Conservation (phyloP, 208 protist genomes). For the Wallacemonas sp. region DNA sequence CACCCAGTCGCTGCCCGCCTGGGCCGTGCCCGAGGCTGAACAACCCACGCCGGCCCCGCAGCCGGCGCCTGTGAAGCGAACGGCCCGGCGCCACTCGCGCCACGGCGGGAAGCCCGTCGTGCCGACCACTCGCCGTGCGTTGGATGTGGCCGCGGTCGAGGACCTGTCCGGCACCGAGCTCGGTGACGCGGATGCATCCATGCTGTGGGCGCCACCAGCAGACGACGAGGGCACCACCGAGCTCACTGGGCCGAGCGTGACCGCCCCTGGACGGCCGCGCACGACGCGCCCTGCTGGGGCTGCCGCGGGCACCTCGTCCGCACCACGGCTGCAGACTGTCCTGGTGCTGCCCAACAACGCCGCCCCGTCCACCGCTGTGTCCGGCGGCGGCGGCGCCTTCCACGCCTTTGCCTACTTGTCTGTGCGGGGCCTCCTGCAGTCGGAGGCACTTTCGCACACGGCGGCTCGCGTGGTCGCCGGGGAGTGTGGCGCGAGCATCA, state of each 20-base stretch:
- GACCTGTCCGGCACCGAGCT: not conserved
- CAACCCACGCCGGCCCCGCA: not conserved
- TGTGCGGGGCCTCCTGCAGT: not conserved
- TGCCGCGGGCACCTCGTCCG: too few relatives aligned
- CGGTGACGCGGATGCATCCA: not conserved
- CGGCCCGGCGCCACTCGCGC: not conserved
- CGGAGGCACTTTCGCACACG: not conserved
- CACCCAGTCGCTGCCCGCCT: too few relatives aligned
- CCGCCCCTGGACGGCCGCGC: too few relatives aligned
- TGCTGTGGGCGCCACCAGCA: not conserved
- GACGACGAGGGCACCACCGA: not conserved
- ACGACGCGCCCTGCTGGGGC: too few relatives aligned
- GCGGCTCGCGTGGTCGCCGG: not conserved
- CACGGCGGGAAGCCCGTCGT: not conserved
- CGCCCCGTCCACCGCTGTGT: not conserved
- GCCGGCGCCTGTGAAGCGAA: not conserved
- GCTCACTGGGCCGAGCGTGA: not conserved
- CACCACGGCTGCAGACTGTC: not conserved
- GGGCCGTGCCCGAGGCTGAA: too few relatives aligned
- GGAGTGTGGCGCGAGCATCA: not conserved
- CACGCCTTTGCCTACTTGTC: not conserved
- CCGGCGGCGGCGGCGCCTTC: not conserved
- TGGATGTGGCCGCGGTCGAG: not conserved
- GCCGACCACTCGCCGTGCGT: not conserved
- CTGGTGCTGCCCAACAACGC: constrained; percentile 1